Evolutionary conservation across 2,329 filamentous ascomycete genomes (phyloP), one percentile per base, ranked within the genome.

Genomic region (Penicillium sp.): DNA sequence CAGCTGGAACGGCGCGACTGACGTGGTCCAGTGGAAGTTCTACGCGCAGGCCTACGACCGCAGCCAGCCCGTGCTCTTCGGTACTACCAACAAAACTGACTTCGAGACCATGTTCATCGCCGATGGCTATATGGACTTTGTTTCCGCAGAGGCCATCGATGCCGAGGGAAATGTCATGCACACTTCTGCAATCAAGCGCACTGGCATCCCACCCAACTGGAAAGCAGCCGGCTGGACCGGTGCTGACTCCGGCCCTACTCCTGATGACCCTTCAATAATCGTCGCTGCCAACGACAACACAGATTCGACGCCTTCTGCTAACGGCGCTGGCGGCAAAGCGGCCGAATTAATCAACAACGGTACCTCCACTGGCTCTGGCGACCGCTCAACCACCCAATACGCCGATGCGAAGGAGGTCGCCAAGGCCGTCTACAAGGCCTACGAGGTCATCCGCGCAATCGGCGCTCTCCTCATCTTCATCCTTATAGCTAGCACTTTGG

Each of bases 31-130:
- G 4, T 76, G 73, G 73, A 68, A 69, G 6, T 70, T 75, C 52
- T 69, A 68, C 25, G 65, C 65, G 1, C 51, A 62, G 47, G 57
- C 62, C 15, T 60, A 61, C 34, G 65, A 65, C 53, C 48, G 49
- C 34, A 59, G 62, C 29, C 41, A 50, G 5, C 41, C 56, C 15
- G 57, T 69, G 10, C 44, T 60, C 34, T 61, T 72, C 25, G 66
- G 64, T 15, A 56, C 63, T 13, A 59, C 62, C 23, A 58, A 63
- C 40, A 73, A 73, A 60, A 57, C 57, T n/a, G 71, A 70, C 13
- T 74, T 75, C 29, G 71, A 75, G 59, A 73, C 72, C 9, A 65
- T 68, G 61, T 71, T 68, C 55, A 64, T 65, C 45, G 64, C 68
- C 34, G 62, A 65, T 27, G 68, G 68, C 19, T 70, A 62, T 48